Percentiles rank a stretch among this genome's conserved stretches.
These are phyloP conservation scores for Linnemannia exigua DNA, from an alignment of 192 early-diverging fungal species.

Conservation along the genomic window DNA sequence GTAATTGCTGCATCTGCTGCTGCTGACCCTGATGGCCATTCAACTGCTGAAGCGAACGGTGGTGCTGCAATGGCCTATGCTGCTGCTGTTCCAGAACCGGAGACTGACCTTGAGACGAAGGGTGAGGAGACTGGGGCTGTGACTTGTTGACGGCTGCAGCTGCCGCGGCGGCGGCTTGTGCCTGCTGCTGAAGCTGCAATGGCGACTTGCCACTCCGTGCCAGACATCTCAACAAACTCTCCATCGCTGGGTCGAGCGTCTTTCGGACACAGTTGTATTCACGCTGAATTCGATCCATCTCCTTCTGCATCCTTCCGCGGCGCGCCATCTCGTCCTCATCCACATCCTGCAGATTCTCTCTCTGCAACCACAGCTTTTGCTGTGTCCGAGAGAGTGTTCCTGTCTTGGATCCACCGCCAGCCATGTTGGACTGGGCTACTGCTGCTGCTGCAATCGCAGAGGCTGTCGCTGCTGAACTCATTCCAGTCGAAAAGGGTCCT, in stretches of 20 bases:
- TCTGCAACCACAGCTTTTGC: conserved; percentile 52
- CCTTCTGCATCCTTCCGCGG: conserved; percentile 46
- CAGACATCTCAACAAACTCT: conserved; percentile 43
- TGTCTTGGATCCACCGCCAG: conserved; percentile 39
- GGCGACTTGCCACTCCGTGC: conserved; percentile 30
- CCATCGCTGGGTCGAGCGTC: conserved; percentile 33
- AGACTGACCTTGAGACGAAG: neutral
- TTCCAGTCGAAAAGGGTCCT: neutral
- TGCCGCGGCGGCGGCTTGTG: conserved; percentile 1
- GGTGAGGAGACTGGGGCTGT: neutral
- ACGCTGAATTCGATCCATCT: conserved; percentile 48
- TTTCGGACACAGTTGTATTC: conserved; percentile 52
- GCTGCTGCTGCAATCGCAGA: conserved; percentile 48
- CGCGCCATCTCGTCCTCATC: conserved; percentile 53
- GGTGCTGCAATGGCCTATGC: conserved; percentile 20
- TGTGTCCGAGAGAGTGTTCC: conserved; percentile 47
- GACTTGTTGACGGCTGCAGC: neutral
- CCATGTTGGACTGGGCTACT: conserved; percentile 43
- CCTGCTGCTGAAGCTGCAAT: conserved; percentile 26
- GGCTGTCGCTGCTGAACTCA: conserved; percentile 1
- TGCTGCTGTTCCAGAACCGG: conserved; percentile 26
- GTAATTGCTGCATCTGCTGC: conserved; percentile 23
- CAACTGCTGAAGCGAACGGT: conserved; percentile 36
- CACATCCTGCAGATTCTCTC: conserved; percentile 47
- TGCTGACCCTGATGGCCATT: conserved; percentile 33